Conservation (phyloP, 2,329 filamentous ascomycete species). For the Xylaria sp. region DNA sequence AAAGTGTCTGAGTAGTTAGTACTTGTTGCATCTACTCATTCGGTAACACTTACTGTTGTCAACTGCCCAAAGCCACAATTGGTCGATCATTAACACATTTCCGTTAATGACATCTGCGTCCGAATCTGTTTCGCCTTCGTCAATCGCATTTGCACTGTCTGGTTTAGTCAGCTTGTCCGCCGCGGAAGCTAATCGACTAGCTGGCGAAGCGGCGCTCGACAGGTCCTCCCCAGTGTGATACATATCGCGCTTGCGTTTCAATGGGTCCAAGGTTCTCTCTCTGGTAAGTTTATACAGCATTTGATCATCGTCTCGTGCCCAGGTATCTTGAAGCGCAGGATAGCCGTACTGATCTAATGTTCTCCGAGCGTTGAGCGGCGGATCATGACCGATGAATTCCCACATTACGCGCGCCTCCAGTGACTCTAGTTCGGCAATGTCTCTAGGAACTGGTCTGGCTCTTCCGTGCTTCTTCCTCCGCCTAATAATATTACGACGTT, state of each 20-base stretch:
- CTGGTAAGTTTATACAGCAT: slow-evolving; percentile 75
- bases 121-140: slow-evolving; percentile 51
- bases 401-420: slow-evolving; percentile 70
- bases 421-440: slow-evolving; percentile 64
- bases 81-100: slow-evolving; percentile 74
- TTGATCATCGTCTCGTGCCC: slow-evolving; percentile 72
- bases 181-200: slow-evolving; percentile 39
- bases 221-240: slow-evolving; percentile 36
- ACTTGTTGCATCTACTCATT: background rate
- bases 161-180: slow-evolving; percentile 39
- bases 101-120: slow-evolving; percentile 59
- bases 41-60: slow-evolving; percentile 58
- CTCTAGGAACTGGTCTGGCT: slow-evolving; percentile 64
- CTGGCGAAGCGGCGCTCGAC: slow-evolving; percentile 38
- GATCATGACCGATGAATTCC: slow-evolving; percentile 70
- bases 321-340: slow-evolving; percentile 68
- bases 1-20: slow-evolving; percentile 56
- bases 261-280: slow-evolving; percentile 50
- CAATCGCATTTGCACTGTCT: slow-evolving; percentile 21
- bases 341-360: slow-evolving; percentile 74
- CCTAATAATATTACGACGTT: slow-evolving; percentile 65
- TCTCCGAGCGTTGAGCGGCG: slow-evolving; percentile 69
- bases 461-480: slow-evolving; percentile 64
- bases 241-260: slow-evolving; percentile 45
- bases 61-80: slow-evolving; percentile 72